A percentile compares a stretch with the other conserved stretches of the same genome.
Conservation (phyloP, 148 eudicot genomes). For the Fallopia convolvulus region DNA sequence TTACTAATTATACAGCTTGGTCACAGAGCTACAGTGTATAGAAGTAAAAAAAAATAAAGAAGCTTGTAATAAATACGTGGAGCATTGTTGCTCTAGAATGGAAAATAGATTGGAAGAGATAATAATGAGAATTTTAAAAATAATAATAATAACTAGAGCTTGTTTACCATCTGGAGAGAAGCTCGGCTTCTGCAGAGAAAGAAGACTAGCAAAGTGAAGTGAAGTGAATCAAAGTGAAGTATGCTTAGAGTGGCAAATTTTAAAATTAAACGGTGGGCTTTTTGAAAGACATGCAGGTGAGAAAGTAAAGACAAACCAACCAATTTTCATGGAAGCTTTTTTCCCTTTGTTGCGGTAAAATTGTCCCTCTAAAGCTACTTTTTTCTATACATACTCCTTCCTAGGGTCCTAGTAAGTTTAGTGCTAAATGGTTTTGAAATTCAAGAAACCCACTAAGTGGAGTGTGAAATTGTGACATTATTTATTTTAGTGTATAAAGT, state of each 20-base stretch:
- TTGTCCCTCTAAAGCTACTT: conserved; percentile 7
- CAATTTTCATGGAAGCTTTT: conserved; percentile 5
- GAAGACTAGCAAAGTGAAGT: neutral
- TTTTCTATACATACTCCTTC: neutral
- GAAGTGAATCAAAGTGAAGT: too few species aligned
- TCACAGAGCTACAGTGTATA: neutral
- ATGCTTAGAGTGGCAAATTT: neutral
- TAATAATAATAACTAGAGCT: neutral
- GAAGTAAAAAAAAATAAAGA: neutral
- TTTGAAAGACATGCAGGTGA: neutral
- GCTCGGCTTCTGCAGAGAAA: neutral
- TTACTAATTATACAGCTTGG: neutral
- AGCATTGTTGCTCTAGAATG: neutral
- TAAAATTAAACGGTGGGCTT: neutral
- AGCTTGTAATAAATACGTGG: neutral
- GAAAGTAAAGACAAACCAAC: neutral
- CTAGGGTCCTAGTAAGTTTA: neutral
- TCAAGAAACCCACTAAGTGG: neutral
- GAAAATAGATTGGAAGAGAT: neutral
- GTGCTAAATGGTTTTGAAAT: neutral
- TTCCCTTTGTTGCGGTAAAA: conserved; percentile 1
- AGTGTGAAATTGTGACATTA: neutral
- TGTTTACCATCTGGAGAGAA: neutral
- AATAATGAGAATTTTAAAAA: neutral
- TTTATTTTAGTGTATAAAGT: neutral